Evolutionary conservation across 139 green algal species (phyloP), one percentile per base, ranked within the genome.

Genomic region (Diplosphaera chodatii): DNA sequence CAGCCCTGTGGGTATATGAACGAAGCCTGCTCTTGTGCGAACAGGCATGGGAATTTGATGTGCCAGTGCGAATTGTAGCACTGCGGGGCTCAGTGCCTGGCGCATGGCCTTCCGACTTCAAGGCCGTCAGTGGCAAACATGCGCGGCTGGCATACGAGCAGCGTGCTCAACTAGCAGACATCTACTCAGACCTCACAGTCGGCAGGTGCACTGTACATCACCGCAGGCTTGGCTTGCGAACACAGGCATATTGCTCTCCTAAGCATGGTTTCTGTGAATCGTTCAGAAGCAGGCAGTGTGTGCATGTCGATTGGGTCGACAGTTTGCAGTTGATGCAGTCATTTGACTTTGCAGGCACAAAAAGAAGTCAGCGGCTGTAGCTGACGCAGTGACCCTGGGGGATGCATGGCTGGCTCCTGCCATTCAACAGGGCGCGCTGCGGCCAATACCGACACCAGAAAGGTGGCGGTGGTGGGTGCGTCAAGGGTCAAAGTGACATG

Each of bases 361-460:
- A 18, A 74, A 73, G 6, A 59, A 59, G 10, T 67, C 67, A 55
- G 78, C 81, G 18, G 85, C 72, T 0, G 76, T 63, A 0, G 90
- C 88, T 10, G 89, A 96, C 71, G 81, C 84, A 18, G 87, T 90
- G 1, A 93, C 83, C 0, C 63, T 97, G 66, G 91, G 91, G 0
- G 91, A 97, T 75, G 76, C 77, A 3, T 97, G 86, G 86, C 80
- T 97, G 66, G 78, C 32, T 0, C 72, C 83, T 8, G 91, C 87
- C n/a, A 89, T 96, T 34, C 29, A 63, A 22, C 34, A 72, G 0
- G 78, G 85, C 0, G 77, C 93, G 23, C 28, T 96, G 20, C 88
- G 89, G 74, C 88, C 90, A 33, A 87, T 96, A 5, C 70, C 80
- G 1, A 80, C 86, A 25, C 82, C 83, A 0, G 67, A 83, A 32